Percentiles rank a stretch among this genome's conserved stretches.
Conservation (phyloP, 805 yeast genomes). For the Yueomyces sp. region DNA sequence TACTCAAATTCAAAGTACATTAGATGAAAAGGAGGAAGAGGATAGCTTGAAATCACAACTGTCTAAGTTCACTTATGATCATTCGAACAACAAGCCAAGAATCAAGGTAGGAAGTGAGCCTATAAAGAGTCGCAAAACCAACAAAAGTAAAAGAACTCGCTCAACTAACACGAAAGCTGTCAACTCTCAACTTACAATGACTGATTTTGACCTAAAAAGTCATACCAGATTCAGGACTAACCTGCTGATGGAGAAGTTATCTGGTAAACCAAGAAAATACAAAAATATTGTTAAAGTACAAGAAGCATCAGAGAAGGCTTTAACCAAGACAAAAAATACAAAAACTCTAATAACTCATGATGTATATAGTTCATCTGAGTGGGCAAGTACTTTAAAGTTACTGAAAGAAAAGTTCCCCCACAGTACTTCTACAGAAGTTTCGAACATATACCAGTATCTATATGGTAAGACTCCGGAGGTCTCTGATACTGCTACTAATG, state of each 20-base stretch:
- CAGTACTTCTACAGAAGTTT: slow-evolving; percentile 9
- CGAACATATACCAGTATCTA: slow-evolving; percentile 12
- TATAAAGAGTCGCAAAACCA: too few species aligned
- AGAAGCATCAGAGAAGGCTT: neutral
- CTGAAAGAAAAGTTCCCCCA: slow-evolving; percentile 13
- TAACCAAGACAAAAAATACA: neutral
- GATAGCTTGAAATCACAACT: slow-evolving; percentile 8
- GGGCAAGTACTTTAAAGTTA: slow-evolving; percentile 11
- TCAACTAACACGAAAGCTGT: too few species aligned
- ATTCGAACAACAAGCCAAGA: neutral
- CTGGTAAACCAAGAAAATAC: slow-evolving; percentile 21
- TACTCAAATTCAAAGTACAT: slow-evolving; percentile 21
- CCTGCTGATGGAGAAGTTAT: slow-evolving; percentile 12
- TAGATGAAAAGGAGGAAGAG: slow-evolving; percentile 17
- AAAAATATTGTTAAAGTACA: slow-evolving; percentile 12
- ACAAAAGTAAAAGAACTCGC: too few species aligned
- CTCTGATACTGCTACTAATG: slow-evolving; percentile 1
- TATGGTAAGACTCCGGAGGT: slow-evolving; percentile 9
- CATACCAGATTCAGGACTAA: slow-evolving; percentile 4
- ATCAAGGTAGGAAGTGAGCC: too few species aligned
- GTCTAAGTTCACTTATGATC: slow-evolving; percentile 10
- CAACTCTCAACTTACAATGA: too few species aligned
- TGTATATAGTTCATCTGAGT: slow-evolving; percentile 19
- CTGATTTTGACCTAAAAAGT: too few species aligned
- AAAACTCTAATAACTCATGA: slow-evolving; percentile 4